Base-by-base conservation (phyloP, 805 yeast species). In the Pachysolen tannophilus region DNA sequence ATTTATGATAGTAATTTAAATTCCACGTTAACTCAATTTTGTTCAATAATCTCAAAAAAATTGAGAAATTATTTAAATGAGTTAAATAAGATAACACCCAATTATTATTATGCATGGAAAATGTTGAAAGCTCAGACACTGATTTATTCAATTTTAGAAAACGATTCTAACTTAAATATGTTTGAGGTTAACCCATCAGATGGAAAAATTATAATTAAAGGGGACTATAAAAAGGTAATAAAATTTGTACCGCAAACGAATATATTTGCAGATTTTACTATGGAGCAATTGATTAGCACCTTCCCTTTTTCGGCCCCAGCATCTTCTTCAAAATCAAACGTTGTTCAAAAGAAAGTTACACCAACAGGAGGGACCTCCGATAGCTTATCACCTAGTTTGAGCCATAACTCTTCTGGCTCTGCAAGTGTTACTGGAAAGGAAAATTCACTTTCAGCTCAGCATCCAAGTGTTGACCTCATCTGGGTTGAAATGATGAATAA, bases 1-100 rank as follows among this genome's bases (percentile, higher is more conserved):
- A 29, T 26, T 4, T 18, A 24, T 10, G 25, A 13, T 19, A 17
- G 28, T 9, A 29, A 32, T 8, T 13, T 28, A 6, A 17, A 17
- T n/a, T 26, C 26, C 2, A 18, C 42, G 10, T 13, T 35, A 3
- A 34, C 31, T 8, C 20, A 41, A 1, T 37, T 50, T 6, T 32
- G 27, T 3, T 36, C 38, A 6, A 45, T 51, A 3, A 45, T 48
- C 8, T 60, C 58, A 2, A 49, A 56, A 8, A 48, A 60, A 18
- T 45, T 56, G 32, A 51, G 48, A 3, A 61, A 59, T 6, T 28
- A 37, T 26, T 16, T 37, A 24, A 24, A 19, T 20, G 40, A 37
- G 15, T 17, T 37, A 15, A 37, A 37, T 18, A 33, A 25, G 20
- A n/a, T 37, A 9, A 37, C 40, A 4, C 40, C 37, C 5, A 37